Evolutionary conservation across 805 yeast species (phyloP), one percentile per base, ranked within the genome.

Genomic region (Danielia oregonensis): DNA sequence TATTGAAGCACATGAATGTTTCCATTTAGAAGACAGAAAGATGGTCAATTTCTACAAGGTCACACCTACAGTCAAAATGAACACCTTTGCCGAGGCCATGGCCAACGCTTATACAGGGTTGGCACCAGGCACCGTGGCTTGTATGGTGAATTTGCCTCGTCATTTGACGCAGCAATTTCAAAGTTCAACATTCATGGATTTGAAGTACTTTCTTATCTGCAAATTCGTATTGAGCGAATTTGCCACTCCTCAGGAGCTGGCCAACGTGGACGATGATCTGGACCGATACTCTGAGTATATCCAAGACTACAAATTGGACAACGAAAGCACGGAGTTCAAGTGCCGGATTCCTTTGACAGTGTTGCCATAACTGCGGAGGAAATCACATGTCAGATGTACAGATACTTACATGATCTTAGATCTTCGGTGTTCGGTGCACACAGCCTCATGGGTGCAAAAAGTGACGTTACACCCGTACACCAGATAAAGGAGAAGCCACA

Each of bases 1-100:
- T 37, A 29, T 65, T n/a, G 72, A 65, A 41, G 71, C 70, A 8
- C 63, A 61, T 34, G 72, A 67, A 35, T 32, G 47, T 3, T 65
- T 54, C 43, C 67, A 65, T 38, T 14, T 44, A 11, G 35, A 26
- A 7, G 32, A 29, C 21, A 37, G 46, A 19, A 42, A 42, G 22
- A 17, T 39, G 25, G 33, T 50, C 12, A 59, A 66, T 33, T 36
- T 48, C 8, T 65, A 61, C 45, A 53, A 57, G 33, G 68, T 65
- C 12, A 57, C 63, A 9, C 65, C 65, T 12, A 49, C 51, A 11
- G 22, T 51, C 13, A 65, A 64, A 42, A 40, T 52, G 23, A 66
- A 65, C 44, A 48, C 61, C 1, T 55, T 61, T 36, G 61, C 64
- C 3, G 29, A 59, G 10, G 51, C 69, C 2, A 33, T 52, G 16